These are phyloP conservation scores for Ascocoryne sarcoides DNA, from an alignment of 2,329 filamentous ascomycete genomes.

Conservation along the genomic window DNA sequence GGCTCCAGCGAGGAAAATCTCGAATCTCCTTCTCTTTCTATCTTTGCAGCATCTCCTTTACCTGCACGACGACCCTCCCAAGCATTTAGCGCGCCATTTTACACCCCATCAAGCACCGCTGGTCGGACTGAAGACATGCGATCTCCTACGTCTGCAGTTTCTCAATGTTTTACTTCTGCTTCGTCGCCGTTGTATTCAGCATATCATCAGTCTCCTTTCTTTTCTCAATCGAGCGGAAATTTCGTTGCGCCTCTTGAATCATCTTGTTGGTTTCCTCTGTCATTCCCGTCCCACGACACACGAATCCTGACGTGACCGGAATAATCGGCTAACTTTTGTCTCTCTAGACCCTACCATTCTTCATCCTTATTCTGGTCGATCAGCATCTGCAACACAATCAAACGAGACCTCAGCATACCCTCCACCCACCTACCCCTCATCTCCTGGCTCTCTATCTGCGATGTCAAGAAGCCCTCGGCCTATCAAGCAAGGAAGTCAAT, in stretches of 20 bases:
- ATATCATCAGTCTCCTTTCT: slow-evolving; percentile 36
- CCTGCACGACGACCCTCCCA: slow-evolving; percentile 22
- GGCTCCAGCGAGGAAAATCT: slow-evolving; percentile 22
- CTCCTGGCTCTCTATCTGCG: slow-evolving; percentile 24
- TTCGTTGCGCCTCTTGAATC: slow-evolving; percentile 43
- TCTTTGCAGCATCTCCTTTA: slow-evolving; percentile 27
- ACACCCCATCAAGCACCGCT: slow-evolving; percentile 17
- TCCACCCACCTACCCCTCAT: slow-evolving; percentile 24
- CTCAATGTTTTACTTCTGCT: slow-evolving; percentile 15
- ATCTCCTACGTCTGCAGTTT: slow-evolving; percentile 18
- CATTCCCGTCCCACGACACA: slow-evolving; percentile 22
- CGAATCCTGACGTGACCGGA: slow-evolving; percentile 1
- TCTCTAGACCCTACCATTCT: slow-evolving; percentile 27
- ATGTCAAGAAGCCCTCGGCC: slow-evolving; percentile 24
- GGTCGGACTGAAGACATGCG: slow-evolving; percentile 17
- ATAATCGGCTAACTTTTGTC: slow-evolving; percentile 17
- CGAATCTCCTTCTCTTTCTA: slow-evolving; percentile 30
- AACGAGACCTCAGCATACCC: slow-evolving; percentile 22
- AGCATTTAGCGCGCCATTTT: slow-evolving; percentile 16
- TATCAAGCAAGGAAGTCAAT: slow-evolving; percentile 24
- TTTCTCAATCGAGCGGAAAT: slow-evolving; percentile 44
- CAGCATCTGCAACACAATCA: slow-evolving; percentile 18
- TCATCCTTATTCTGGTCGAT: slow-evolving; percentile 21
- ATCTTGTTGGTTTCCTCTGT: slow-evolving; percentile 44
- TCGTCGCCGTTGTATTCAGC: slow-evolving; percentile 13